Evolutionary conservation across 139 green algal species (phyloP).

Genomic region (Protoeuglena noctilucae): DNA sequence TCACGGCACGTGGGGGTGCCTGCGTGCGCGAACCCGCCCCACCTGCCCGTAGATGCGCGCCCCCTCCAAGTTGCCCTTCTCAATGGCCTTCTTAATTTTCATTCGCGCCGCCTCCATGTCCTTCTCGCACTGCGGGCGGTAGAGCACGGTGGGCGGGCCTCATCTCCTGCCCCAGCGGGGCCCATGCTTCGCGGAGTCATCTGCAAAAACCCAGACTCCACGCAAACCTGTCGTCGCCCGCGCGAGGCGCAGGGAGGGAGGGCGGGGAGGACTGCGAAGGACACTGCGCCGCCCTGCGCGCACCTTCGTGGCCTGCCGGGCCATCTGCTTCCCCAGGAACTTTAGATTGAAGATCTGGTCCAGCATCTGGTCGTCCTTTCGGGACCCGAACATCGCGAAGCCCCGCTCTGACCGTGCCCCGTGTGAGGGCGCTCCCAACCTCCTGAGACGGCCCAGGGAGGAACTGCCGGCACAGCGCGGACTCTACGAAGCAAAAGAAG

Average conservation of each 20-base stretch:
- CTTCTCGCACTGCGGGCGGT: conserved; percentile 67
- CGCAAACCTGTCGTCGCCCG: not conserved
- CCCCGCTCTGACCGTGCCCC: no score
- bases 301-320: conserved; percentile 30
- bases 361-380: no score
- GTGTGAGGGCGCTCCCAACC: no score
- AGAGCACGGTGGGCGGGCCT: no score
- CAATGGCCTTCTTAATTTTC: conserved; percentile 94
- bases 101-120: conserved; percentile 85
- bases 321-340: conserved; percentile 84
- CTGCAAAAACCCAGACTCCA: not conserved
- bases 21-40: not conserved
- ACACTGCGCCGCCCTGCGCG: no score
- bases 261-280: no score
- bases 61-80: conserved; percentile 91
- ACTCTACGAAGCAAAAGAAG: no score
- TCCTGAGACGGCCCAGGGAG: no score
- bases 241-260: no score
- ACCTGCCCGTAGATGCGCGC: conserved; percentile 64
- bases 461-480: no score
- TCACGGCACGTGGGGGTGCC: no score
- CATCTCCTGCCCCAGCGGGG: not conserved
- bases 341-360: conserved; percentile 97
- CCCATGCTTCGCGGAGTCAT: not conserved
- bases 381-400: no score